phyloP scores from a whole-genome alignment of 768 basidiomycete species.

The Mycena rosella region DNA sequence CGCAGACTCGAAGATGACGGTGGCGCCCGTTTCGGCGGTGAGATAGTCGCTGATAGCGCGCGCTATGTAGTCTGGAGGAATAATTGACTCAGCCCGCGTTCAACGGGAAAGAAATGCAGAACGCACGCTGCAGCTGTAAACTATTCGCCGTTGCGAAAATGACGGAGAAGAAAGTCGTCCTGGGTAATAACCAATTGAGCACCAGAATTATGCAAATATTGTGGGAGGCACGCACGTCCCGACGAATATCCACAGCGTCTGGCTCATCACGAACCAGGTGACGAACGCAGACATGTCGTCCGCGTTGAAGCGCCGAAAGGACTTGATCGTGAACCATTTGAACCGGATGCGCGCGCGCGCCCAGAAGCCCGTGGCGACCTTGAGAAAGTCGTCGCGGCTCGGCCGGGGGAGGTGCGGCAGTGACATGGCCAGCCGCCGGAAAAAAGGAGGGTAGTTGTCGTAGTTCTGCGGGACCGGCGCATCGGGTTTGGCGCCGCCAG shows the following conservation, averaged over 20 bases:
- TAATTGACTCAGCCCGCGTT: not conserved
- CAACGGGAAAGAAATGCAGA: no score
- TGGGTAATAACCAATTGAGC: slow-evolving; percentile 41
- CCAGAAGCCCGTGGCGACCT: slow-evolving; percentile 91
- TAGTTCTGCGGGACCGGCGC: slow-evolving; percentile 52
- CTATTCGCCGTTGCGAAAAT: slow-evolving; percentile 92
- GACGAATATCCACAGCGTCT: slow-evolving; percentile 94
- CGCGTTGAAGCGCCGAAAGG: slow-evolving; percentile 94
- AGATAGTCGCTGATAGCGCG: slow-evolving; percentile 92
- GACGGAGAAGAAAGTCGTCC: slow-evolving; percentile 96
- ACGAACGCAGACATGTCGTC: slow-evolving; percentile 98
- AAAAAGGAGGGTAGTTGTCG: slow-evolving; percentile 85
- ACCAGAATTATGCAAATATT: not conserved
- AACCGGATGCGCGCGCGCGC: slow-evolving; percentile 91
- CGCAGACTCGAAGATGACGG: slow-evolving; percentile 96
- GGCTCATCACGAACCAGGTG: slow-evolving; percentile 96
- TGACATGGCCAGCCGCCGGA: slow-evolving; percentile 81
- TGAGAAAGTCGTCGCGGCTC: slow-evolving; percentile 90
- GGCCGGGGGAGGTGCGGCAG: slow-evolving; percentile 85
- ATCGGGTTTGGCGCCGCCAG: slow-evolving; percentile 17
- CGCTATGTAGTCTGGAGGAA: slow-evolving; percentile 79
- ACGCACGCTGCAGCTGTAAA: slow-evolving; percentile 84
- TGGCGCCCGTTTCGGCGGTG: slow-evolving; percentile 93
- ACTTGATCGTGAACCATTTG: slow-evolving; percentile 97
- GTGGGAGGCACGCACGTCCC: slow-evolving; percentile 77